These are phyloP conservation scores for Kluyveromyces wickerhamii DNA, from an alignment of 805 yeast genomes.

Conservation along the genomic window DNA sequence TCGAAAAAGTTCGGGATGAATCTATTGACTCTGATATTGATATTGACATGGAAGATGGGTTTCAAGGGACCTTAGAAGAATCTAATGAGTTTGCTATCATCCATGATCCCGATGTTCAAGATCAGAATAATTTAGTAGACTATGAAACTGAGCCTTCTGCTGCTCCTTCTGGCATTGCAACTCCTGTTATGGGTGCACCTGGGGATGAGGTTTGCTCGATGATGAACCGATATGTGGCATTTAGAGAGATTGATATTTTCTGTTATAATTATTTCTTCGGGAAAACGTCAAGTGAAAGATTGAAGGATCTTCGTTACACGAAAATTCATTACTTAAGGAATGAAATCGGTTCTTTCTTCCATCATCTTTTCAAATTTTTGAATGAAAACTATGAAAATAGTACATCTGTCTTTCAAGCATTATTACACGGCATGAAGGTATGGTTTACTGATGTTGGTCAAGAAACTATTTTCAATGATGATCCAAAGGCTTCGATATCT, in stretches of 20 bases:
- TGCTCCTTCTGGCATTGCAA: constrained; percentile 30
- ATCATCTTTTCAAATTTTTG: constrained; percentile 44
- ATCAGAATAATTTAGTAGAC: neutral
- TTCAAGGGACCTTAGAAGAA: constrained; percentile 8
- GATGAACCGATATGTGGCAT: constrained; percentile 47
- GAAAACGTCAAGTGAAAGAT: constrained; percentile 39
- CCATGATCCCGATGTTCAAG: constrained; percentile 18
- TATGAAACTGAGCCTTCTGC: constrained; percentile 36
- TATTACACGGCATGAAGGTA: constrained; percentile 55
- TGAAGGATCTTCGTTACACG: constrained; percentile 35
- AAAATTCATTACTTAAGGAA: constrained; percentile 55
- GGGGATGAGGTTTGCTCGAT: constrained; percentile 32
- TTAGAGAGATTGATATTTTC: constrained; percentile 54
- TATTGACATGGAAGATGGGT: constrained; percentile 21
- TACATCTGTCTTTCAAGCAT: constrained; percentile 50
- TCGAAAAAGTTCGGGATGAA: constrained; percentile 26
- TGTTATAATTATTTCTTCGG: constrained; percentile 62
- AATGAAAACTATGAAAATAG: constrained; percentile 49
- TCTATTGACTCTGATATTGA: constrained; percentile 21
- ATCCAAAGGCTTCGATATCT: constrained; percentile 46
- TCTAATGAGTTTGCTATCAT: constrained; percentile 27
- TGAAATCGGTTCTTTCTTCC: constrained; percentile 55
- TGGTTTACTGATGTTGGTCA: constrained; percentile 80
- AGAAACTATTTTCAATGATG: constrained; percentile 52
- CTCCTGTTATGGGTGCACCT: constrained; percentile 31